Conservation (phyloP, 768 basidiomycete species). For the Trametopsis cervina region DNA sequence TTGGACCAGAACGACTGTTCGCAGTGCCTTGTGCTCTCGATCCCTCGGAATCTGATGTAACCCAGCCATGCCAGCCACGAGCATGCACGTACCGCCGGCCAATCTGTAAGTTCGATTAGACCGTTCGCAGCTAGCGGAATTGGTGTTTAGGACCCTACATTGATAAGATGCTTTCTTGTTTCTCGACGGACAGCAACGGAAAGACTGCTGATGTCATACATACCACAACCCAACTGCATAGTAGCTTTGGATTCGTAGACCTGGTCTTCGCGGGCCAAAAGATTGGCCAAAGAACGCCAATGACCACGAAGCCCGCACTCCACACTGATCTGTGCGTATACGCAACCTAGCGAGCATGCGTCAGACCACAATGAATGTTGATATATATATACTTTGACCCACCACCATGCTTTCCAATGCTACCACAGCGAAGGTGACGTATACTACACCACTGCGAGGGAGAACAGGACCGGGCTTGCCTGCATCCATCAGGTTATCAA, state of each 20-base stretch:
- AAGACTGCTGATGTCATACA: constrained; percentile 59
- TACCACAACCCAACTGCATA: constrained; percentile 37
- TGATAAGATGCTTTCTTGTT: constrained; percentile 48
- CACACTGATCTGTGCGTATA: constrained; percentile 69
- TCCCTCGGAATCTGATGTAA: not conserved
- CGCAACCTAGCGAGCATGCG: constrained; percentile 39
- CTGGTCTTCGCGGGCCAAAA: constrained; percentile 37
- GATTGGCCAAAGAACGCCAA: constrained; percentile 54
- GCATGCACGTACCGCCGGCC: constrained; percentile 40
- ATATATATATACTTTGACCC: constrained; percentile 22
- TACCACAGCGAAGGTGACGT: constrained; percentile 28
- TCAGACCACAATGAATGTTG: not conserved
- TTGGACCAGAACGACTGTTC: not conserved
- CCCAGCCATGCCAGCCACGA: constrained; percentile 26
- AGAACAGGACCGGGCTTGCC: not conserved
- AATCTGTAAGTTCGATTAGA: constrained; percentile 8
- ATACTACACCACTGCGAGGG: constrained; percentile 16
- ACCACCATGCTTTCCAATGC: constrained; percentile 71
- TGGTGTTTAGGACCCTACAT: too few relatives aligned
- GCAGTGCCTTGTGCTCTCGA: constrained; percentile 4
- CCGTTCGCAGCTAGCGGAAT: too few relatives aligned
- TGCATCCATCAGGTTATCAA: not conserved
- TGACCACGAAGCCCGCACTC: constrained; percentile 55
- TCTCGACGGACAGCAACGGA: constrained; percentile 67
- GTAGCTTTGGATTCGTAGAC: constrained; percentile 20